Percentiles rank a stretch among this genome's conserved stretches.
phyloP scores from a whole-genome alignment of 2,329 filamentous ascomycete genomes.

The Teratosphaeria destructans region DNA sequence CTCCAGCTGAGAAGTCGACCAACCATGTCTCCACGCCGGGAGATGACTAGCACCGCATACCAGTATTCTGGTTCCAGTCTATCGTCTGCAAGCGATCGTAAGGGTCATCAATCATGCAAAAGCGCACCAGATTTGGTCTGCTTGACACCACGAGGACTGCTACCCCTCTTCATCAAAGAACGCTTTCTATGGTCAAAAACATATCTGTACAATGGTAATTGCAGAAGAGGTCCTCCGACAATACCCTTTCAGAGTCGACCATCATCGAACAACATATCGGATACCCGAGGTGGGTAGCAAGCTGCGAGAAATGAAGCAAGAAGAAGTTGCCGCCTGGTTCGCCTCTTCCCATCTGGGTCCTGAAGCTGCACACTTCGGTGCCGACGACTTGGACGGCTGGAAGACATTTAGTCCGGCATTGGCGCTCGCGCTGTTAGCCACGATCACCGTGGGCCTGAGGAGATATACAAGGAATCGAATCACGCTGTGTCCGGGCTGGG shows the following conservation, averaged over 20 bases:
- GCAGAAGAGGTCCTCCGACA: background rate
- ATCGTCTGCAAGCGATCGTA: background rate
- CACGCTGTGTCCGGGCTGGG: constrained; percentile 23
- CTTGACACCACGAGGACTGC: background rate
- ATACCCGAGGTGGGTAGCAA: background rate
- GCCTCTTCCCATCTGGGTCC: background rate
- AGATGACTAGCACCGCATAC: background rate
- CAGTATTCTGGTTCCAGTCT: background rate
- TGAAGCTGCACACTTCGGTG: constrained; percentile 3
- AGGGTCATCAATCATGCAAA: background rate
- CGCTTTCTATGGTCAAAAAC: background rate
- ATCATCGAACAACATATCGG: background rate
- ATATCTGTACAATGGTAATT: background rate
- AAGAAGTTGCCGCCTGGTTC: background rate
- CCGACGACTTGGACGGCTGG: constrained; percentile 19
- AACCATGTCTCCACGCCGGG: background rate
- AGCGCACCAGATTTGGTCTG: background rate
- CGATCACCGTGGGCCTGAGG: constrained; percentile 22
- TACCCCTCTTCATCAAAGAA: background rate
- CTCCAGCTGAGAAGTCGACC: background rate
- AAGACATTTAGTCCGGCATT: constrained; percentile 23
- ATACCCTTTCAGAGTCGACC: background rate
- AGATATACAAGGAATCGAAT: constrained; percentile 26
- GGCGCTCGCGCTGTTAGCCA: constrained; percentile 20
- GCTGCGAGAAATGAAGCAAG: background rate